Evolutionary conservation across 78 protist species (phyloP).

Genomic region (Tieghemostelium lacteum): DNA sequence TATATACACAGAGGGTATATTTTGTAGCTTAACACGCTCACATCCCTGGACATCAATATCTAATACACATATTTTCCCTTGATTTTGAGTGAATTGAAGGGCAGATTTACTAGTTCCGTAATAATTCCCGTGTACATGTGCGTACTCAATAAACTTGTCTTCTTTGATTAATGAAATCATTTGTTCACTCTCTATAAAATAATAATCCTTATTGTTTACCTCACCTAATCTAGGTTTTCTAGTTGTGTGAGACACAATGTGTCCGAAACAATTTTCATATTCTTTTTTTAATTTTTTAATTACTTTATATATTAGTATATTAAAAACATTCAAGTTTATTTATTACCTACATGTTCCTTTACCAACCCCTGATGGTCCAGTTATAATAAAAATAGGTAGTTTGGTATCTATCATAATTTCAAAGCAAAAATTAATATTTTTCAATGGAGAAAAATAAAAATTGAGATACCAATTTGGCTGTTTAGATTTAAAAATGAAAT

Average conservation of each 20-base stretch:
- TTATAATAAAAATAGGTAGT: constrained; percentile 60
- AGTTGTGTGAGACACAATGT: constrained; percentile 80
- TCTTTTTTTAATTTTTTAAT: constrained; percentile 63
- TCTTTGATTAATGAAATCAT: constrained; percentile 56
- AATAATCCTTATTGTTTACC: constrained; percentile 54
- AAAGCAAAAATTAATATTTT: too few species aligned
- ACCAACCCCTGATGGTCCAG: constrained; percentile 87
- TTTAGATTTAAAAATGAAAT: too few species aligned
- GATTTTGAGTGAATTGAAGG: constrained; percentile 17
- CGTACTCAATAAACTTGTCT: constrained; percentile 64
- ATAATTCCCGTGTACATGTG: constrained; percentile 82
- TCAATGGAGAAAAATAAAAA: too few species aligned
- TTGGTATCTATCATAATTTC: too few species aligned
- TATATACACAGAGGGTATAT: constrained; percentile 44
- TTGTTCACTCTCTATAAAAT: constrained; percentile 28
- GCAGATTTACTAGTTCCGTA: constrained; percentile 83
- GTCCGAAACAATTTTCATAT: constrained; percentile 63
- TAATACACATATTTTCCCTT: constrained; percentile 85
- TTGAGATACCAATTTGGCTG: too few species aligned
- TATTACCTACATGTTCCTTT: constrained; percentile 80
- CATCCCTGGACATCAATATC: constrained; percentile 96
- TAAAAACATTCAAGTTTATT: neutral
- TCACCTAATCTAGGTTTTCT: constrained; percentile 82
- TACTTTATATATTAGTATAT: constrained; percentile 23
- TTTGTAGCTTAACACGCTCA: constrained; percentile 73